Base-by-base conservation (phyloP, 345 rosid species). In the Linum lewisii region DNA sequence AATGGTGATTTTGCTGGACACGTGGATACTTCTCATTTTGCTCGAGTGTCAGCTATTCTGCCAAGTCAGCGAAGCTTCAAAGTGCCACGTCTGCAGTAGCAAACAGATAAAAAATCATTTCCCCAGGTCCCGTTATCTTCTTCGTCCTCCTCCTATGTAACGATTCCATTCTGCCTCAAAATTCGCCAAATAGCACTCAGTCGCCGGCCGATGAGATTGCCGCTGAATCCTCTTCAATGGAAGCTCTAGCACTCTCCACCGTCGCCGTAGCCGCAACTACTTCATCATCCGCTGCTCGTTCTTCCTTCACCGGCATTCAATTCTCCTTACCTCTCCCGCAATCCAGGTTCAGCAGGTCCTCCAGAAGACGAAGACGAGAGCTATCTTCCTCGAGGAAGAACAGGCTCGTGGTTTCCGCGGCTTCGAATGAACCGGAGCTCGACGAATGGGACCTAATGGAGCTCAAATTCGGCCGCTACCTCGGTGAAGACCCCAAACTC, bases 401-500 rank as follows among this genome's bases (percentile, higher is more conserved):
- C n/a, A 73, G 66, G 51, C 67, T 82, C 52, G 24, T 63, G 18
- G 79, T 85, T 36, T 75, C 69, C 56, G 88, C 95, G 18, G 94
- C 21, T 24, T 19, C 23, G 10, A 24, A 83, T 6, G 67, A 66
- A 59, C 79, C 84, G 6, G 69, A 76, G 66, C 70, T 86, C 58
- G 81, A 78, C 67, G 74, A 78, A 58, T 80, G 83, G 83, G 98
- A 92, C 74, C 82, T 72, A 73, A 88, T 88, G 98, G 96, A 88
- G 87, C 84, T 92, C 75, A 81, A 88, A 65, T 84, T 86, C 44
- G 98, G 96, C 38, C 84, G 80, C 24, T 64, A 84, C 75, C 76
- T 92, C 5, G 95, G 93, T 0, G 98, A 92, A 78, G 96, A 92
- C 77, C 99, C 99, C 37, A 84, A 86, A 74, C 78, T 88, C 71